phyloP scores from a whole-genome alignment of 176 grass and related monocot species.

The Bromus sterilis region DNA sequence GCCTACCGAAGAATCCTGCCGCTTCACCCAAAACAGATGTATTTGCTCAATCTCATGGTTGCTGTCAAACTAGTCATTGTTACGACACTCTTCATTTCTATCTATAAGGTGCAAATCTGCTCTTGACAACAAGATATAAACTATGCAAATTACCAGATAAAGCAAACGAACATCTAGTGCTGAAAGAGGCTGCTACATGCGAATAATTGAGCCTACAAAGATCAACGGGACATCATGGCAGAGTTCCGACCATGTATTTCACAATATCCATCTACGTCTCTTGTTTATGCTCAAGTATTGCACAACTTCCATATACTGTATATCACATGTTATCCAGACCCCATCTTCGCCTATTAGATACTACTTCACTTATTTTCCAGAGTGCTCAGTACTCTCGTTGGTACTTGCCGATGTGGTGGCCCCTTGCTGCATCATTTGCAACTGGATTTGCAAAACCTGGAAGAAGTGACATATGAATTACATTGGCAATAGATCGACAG shows the following conservation, averaged over 20 bases:
- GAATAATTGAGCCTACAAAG: constrained; percentile 11
- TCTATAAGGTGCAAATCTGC: neutral
- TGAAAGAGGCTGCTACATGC: neutral
- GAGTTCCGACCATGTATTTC: constrained; percentile 16
- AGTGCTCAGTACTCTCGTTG: constrained; percentile 23
- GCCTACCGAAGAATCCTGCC: neutral
- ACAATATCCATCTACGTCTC: neutral
- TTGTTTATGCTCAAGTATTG: neutral
- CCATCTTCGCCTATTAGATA: constrained; percentile 25
- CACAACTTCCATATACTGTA: constrained; percentile 1
- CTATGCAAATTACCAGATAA: neutral
- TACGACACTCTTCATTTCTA: constrained; percentile 5
- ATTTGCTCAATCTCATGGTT: neutral
- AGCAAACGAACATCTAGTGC: constrained; percentile 3
- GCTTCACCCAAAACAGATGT: neutral
- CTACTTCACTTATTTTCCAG: constrained; percentile 20
- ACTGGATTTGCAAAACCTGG: constrained; percentile 60
- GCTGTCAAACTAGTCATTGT: neutral
- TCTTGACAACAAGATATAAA: neutral
- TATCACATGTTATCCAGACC: neutral
- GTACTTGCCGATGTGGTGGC: neutral
- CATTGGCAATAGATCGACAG: neutral
- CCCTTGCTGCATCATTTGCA: constrained; percentile 53
- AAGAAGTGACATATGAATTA: neutral
- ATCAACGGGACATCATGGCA: constrained; percentile 10